These are phyloP conservation scores for Candida alai DNA, from an alignment of 805 yeast genomes.

Conservation along the genomic window DNA sequence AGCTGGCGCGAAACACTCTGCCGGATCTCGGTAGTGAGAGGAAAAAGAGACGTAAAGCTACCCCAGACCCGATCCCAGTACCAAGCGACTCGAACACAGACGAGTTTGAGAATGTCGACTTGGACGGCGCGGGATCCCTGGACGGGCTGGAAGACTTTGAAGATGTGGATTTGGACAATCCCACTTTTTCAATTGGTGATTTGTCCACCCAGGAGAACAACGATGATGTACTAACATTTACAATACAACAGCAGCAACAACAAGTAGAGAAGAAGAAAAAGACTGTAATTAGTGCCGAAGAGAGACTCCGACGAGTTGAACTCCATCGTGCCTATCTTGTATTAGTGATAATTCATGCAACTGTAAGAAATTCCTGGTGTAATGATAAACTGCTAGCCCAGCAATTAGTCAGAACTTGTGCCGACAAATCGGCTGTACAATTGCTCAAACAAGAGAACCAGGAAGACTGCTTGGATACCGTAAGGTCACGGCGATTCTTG, in stretches of 20 bases:
- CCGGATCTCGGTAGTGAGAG: too few species aligned
- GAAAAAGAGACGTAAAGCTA: conserved; percentile 5
- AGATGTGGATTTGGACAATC: conserved; percentile 16
- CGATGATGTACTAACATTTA: conserved; percentile 5
- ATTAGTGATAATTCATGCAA: conserved; percentile 63
- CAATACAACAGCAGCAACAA: conserved; percentile 15
- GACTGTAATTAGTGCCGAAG: conserved; percentile 48
- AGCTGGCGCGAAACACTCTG: too few species aligned
- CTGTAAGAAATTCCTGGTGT: conserved; percentile 71
- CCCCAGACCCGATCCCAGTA: neutral
- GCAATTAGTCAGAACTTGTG: conserved; percentile 29
- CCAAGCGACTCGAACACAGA: conserved; percentile 18
- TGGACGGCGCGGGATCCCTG: conserved; percentile 9
- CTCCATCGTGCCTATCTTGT: conserved; percentile 60
- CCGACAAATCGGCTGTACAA: conserved; percentile 1
- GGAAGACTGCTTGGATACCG: conserved; percentile 19
- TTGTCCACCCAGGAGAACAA: conserved; percentile 3
- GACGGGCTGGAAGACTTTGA: conserved; percentile 23
- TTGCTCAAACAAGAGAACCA: neutral
- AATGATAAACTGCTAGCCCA: conserved; percentile 42
- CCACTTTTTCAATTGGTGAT: conserved; percentile 8
- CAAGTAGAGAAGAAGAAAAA: conserved; percentile 23
- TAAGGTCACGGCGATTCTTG: conserved; percentile 62
- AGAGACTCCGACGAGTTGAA: conserved; percentile 46
- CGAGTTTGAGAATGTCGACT: conserved; percentile 29